Evolutionary conservation across 177 flowering plant species (phyloP), one percentile per base, ranked within the genome.

Genomic region (Tripterygium wilfordii): DNA sequence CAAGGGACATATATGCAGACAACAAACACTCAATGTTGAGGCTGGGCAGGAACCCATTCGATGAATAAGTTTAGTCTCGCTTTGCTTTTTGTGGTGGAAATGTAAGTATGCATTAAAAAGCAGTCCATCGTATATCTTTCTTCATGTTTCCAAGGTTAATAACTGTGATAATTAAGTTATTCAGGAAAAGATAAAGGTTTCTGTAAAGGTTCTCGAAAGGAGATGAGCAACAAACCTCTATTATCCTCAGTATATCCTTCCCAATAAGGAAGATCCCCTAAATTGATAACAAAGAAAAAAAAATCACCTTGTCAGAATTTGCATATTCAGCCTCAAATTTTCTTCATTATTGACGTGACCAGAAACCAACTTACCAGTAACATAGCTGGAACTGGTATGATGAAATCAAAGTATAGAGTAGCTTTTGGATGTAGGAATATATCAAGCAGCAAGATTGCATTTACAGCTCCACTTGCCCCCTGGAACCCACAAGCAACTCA

Each of bases 391-490:
- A 91, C 86, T 18, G 98, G 98, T 54, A 91, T 72, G 42, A 90
- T 37, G 36, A 85, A 71, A 8, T 85, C 62, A 6, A 88, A 20
- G 42, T 69, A 81, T 32, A 74, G 44, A 13, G 79, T 83, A 17
- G 79, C 59, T 58, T 19, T 80, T 27, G 98, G 96, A 62, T 71
- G 65, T 36, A 88, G 79, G 70, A 88, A 85, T 69, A 91, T 82
- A 56, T 91, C 62, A n/a, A 88, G 89, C 33, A 91, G 69, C 70
- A 91, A 65, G 37, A 91, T 76, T 20, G 98, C 98, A 69, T 83
- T 85, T 28, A 85, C 89, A 21, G 98, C 95, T 8, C 95, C 96
- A 60, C 98, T 91, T 47, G 98, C 98, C 4, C 98, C 98, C 98
- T 90, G 48, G 21, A 61, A 25, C 31, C 35, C 25, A 61, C 13